phyloP scores from a whole-genome alignment of 768 basidiomycete genomes.

The Tylopilus subfusipes region DNA sequence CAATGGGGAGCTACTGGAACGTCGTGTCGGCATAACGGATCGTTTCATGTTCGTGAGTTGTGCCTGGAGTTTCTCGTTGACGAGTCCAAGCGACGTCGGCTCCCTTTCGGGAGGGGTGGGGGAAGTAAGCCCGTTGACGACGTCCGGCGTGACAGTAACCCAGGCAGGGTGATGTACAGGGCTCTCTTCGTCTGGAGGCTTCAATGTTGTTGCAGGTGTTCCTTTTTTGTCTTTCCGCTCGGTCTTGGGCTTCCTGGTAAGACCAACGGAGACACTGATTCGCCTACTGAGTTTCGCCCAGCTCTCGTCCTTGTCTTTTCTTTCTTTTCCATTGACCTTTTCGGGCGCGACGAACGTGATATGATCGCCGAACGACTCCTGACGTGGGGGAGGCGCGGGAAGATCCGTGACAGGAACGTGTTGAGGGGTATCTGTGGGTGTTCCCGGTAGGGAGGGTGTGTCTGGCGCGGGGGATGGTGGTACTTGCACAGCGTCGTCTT shows the following conservation, averaged over 20 bases:
- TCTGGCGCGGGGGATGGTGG: conserved; percentile 2
- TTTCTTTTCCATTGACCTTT: conserved; percentile 36
- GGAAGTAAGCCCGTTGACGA: neutral
- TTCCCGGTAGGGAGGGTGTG: conserved; percentile 15
- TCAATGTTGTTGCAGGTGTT: conserved; percentile 23
- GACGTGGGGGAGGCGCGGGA: neutral
- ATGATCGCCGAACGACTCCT: conserved; percentile 26
- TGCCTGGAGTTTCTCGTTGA: conserved; percentile 24
- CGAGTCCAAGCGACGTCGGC: conserved; percentile 21
- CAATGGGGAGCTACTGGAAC: conserved; percentile 17
- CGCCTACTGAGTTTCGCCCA: conserved; percentile 68
- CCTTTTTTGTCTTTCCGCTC: conserved; percentile 37
- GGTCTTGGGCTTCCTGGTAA: conserved; percentile 33
- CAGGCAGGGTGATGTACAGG: conserved; percentile 8
- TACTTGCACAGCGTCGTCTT: conserved; percentile 3
- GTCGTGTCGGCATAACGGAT: conserved; percentile 21
- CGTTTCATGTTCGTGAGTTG: conserved; percentile 28
- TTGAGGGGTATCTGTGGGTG: conserved; percentile 10
- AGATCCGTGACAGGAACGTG: conserved; percentile 4
- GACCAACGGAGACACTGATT: conserved; percentile 56
- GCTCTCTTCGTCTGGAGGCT: conserved; percentile 24
- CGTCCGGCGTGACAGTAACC: conserved; percentile 6
- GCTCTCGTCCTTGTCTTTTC: conserved; percentile 39
- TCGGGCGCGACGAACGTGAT: conserved; percentile 36
- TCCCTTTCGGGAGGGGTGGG: conserved; percentile 17